Evolutionary conservation across 2,329 filamentous ascomycete species (phyloP), one percentile per base, ranked within the genome.

Genomic region (Scleromitrula shiraiana): DNA sequence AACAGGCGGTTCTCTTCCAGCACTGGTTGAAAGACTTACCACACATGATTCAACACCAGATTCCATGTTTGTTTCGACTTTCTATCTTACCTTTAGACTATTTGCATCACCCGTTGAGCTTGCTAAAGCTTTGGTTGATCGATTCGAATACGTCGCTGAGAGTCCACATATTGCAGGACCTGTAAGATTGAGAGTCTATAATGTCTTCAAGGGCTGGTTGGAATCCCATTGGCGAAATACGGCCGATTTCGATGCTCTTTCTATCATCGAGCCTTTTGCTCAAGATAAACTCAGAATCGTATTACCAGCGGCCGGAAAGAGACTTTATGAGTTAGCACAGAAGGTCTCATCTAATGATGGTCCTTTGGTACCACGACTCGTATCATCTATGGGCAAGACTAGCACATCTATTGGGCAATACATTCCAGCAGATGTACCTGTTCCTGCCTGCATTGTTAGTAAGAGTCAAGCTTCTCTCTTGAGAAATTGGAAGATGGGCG

Each of bases 141-240:
- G 94, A 24, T 98, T 95, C 65, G 87, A 96, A 50, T 95, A 96
- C 58, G 85, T 95, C 30, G 85, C 80, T 10, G 85, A 93, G 51
- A 85, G 83, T 40, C 78, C 82, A 19, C 77, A 82, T 50, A 78
- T 90, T 53, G 82, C 89, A 19, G 78, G 75, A 2, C 88, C 91
- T 0, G 91, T 97, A 19, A 82, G 90, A 42, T 72, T 98, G 40
- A 81, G 93, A 43, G 88, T 97, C 1, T 97, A 94, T 71, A 97
- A 98, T 64, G 83, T 89, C 49, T 88, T 98, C 74, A 98, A 98
- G 67, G 86, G 87, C 35, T 98, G 93, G 93, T 72, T 98, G 17
- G 93, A 97, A 69, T 93, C 86, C 6, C 89, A 98, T 67, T 98
- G 93, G 91, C 81, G 85, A 40, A 80, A 88, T 54, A 80, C 88